Evolutionary conservation across 495 filamentous ascomycete genomes (phyloP).

Genomic region (Hypoxylon trugodes): DNA sequence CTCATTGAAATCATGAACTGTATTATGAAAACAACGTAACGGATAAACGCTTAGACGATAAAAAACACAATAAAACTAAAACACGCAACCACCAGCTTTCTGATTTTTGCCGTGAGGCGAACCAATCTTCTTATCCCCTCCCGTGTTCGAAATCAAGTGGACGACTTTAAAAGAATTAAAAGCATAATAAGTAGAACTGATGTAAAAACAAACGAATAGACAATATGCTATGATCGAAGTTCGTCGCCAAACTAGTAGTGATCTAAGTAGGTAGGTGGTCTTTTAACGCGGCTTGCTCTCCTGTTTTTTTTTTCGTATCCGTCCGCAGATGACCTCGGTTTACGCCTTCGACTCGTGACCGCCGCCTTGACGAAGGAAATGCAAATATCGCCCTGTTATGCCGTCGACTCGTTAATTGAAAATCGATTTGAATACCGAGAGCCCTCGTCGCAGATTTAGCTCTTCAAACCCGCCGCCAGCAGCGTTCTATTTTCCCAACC

Average conservation of each 20-base stretch:
- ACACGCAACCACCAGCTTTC: constrained; percentile 25
- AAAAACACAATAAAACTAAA: constrained; percentile 32
- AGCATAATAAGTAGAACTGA: constrained; percentile 25
- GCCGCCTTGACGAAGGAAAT: constrained; percentile 29
- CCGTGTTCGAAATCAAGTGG: constrained; percentile 26
- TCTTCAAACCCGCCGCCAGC: constrained; percentile 32
- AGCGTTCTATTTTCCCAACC: constrained; percentile 34
- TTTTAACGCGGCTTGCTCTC: constrained; percentile 22
- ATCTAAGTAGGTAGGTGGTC: constrained; percentile 31
- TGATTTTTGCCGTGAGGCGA: constrained; percentile 46
- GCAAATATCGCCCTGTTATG: too few relatives aligned
- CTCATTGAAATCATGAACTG: constrained; percentile 6
- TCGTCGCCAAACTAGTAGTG: constrained; percentile 38
- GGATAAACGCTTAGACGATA: constrained; percentile 3
- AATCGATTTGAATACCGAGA: constrained; percentile 33
- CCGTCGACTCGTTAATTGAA: constrained; percentile 24
- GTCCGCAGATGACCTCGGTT: constrained; percentile 18
- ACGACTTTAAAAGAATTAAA: constrained; percentile 36
- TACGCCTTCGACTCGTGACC: constrained; percentile 37
- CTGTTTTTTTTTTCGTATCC: constrained; percentile 27
- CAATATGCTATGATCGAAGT: constrained; percentile 34
- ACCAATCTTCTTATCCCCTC: constrained; percentile 42
- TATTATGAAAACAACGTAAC: constrained; percentile 14
- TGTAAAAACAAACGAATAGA: constrained; percentile 22
- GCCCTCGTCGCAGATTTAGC: constrained; percentile 21